phyloP scores from a whole-genome alignment of 768 basidiomycete genomes.

The Leccinum arenicola region DNA sequence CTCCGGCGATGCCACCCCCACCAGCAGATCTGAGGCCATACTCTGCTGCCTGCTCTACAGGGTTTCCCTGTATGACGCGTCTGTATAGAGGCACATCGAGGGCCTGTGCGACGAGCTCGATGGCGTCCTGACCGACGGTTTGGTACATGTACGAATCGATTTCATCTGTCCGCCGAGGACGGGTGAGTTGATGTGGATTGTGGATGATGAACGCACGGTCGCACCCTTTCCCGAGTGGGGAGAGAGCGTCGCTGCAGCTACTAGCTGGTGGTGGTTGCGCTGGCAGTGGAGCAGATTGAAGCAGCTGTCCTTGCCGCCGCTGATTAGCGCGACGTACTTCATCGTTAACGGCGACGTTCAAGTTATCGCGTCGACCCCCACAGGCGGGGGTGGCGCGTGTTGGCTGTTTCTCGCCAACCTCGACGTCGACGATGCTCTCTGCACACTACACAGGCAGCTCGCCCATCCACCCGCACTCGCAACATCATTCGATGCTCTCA shows the following conservation, averaged over 20 bases:
- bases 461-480: constrained; percentile 18
- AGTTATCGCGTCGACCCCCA: constrained; percentile 23
- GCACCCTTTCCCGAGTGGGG: constrained; percentile 84
- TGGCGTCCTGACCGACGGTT: constrained; percentile 96
- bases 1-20: constrained; percentile 41
- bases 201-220: constrained; percentile 37
- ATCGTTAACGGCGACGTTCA: constrained; percentile 36
- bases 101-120: constrained; percentile 81
- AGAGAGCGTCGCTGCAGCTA: constrained; percentile 85
- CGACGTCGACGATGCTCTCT: constrained; percentile 69
- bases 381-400: constrained; percentile 10
- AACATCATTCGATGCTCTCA: constrained; percentile 28
- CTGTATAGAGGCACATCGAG: constrained; percentile 85
- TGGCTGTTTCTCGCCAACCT: not conserved
- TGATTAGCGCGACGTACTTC: constrained; percentile 93
- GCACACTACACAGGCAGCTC: constrained; percentile 22
- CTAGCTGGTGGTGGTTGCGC: constrained; percentile 79
- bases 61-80: constrained; percentile 73
- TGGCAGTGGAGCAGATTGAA: constrained; percentile 91
- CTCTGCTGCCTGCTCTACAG: constrained; percentile 78
- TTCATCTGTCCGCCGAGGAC: constrained; percentile 67
- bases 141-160: constrained; percentile 98
- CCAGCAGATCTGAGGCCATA: constrained; percentile 71
- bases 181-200: constrained; percentile 2
- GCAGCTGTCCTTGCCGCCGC: constrained; percentile 97